Evolutionary conservation across 2,329 filamentous ascomycete species (phyloP), one percentile per base, ranked within the genome.

Genomic region (Bertia moriformis): DNA sequence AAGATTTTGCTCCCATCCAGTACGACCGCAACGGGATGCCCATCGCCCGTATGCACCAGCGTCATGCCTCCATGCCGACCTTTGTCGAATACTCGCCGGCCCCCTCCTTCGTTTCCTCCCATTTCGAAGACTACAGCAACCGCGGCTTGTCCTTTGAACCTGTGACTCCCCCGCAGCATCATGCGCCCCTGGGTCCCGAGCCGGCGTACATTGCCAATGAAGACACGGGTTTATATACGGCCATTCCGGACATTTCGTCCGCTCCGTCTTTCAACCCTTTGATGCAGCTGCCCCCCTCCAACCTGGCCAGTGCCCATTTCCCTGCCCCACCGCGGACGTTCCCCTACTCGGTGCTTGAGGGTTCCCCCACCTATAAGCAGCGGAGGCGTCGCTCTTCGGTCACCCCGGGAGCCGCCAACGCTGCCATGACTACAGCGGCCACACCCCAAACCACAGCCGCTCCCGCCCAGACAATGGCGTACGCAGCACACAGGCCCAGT

Each of bases 11-110:
- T 44, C 78, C 83, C 44, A 69, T 88, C 46, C 84, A 88, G 59
- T 95, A 93, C 66, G 91, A 93, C 60, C 85, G 91, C 54, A 93
- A 91, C 52, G 86, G 86, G 49, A 78, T 93, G 41, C 84, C 88
- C 1, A 72, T 95, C 30, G n/a, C n/a, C n/a, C 83, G 88, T 53
- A 69, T 80, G 39, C 87, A 93, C 62, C 85, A 94, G 58, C 82
- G 91, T 41, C 89, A 96, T 62, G 83, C 88, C 44, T 98, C 91
- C n/a, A 95, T 98, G 87, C 91, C 91, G 38, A 83, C 87, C 15
- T 98, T 93, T 57, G 80, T 96, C 58, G 91, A 98, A 61, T 98
- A 96, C 66, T 98, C 91, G 14, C 91, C 91, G 39, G 91, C 91
- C 0, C 91, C 91, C 2, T 96, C 91, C 1, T 96, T 96, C 53